Evolutionary conservation across 495 filamentous ascomycete species (phyloP), one percentile per base, ranked within the genome.

Genomic region (Penicillium samsonianum): DNA sequence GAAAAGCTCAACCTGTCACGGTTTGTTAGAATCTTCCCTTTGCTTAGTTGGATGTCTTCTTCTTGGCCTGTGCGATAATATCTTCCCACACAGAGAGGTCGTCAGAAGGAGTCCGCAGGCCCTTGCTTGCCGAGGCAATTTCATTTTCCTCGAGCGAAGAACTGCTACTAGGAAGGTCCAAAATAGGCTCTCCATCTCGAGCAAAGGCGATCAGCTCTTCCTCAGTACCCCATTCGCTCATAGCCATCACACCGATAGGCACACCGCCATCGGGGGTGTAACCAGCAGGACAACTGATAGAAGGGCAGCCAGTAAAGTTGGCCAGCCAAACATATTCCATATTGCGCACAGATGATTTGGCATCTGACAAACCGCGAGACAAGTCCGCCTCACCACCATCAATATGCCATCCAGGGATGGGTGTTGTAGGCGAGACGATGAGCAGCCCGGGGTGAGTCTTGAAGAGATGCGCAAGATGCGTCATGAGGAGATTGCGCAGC

Each of bases 291-390:
- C 85, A 81, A 43, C 65, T 86, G n/a, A 96, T 84, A 9, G 89
- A 83, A 0, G 93, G 93, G 59, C 86, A 87, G 0, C 93, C 93
- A 1, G 73, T 82, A 58, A 89, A 87, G 65, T 98, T 98, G 7
- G 93, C 90, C 44, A 93, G 68, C 84, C 89, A 96, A 28, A 87
- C 88, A 73, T 91, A 98, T 73, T 87, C 85, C 91, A 96, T 96
- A 66, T 83, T 92, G 23, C 85, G 75, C 5, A 96, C 74, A 12
- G 83, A 86, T 57, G 67, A 74, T 65, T 91, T 90, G 1, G 82
- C 87, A 69, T 98, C 87, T 16, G 79, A 86, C 51, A 91, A 73
- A 1, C 93, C 93, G 41, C 84, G 80, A 31, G 72, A 70, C 23
- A 90, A 72, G 53, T 87, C 84, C 16, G 67, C 72, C 0, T 78